phyloP scores from a whole-genome alignment of 148 eudicot genomes.

The Rhododendron ferrugineum region DNA sequence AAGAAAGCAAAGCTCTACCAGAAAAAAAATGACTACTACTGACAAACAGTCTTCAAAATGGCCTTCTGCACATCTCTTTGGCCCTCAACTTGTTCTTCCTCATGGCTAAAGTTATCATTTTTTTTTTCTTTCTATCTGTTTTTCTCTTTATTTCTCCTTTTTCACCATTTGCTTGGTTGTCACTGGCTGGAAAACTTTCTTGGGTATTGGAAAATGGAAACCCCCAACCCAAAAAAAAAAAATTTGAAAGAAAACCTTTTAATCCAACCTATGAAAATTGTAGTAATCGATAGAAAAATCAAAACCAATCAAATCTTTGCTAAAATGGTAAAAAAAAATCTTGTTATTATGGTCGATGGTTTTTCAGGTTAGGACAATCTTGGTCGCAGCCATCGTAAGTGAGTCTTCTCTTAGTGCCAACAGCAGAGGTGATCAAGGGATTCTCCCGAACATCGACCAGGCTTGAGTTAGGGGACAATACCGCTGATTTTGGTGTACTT shows the following conservation, averaged over 20 bases:
- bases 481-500: constrained; percentile 14
- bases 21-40: neutral
- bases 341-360: neutral
- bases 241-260: neutral
- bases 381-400: constrained; percentile 6
- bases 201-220: constrained; percentile 2
- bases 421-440: constrained; percentile 12
- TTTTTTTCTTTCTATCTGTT: neutral
- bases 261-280: neutral
- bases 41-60: constrained; percentile 5
- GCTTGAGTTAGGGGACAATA: constrained; percentile 5
- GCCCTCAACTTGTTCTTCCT: constrained; percentile 18
- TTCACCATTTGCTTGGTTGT: constrained; percentile 18
- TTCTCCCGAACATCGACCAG: constrained; percentile 1
- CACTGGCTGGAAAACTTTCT: constrained; percentile 1
- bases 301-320: constrained; percentile 3
- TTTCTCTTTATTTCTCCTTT: neutral
- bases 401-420: constrained; percentile 23
- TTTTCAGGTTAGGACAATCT: constrained; percentile 6
- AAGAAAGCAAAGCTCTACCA: neutral
- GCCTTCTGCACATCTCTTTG: constrained; percentile 14
- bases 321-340: neutral
- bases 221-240: neutral
- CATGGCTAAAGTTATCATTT: constrained; percentile 7
- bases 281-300: neutral